These are phyloP conservation scores for Vickermania ingenoplastis DNA, from an alignment of 208 protist genomes.

Conservation along the genomic window DNA sequence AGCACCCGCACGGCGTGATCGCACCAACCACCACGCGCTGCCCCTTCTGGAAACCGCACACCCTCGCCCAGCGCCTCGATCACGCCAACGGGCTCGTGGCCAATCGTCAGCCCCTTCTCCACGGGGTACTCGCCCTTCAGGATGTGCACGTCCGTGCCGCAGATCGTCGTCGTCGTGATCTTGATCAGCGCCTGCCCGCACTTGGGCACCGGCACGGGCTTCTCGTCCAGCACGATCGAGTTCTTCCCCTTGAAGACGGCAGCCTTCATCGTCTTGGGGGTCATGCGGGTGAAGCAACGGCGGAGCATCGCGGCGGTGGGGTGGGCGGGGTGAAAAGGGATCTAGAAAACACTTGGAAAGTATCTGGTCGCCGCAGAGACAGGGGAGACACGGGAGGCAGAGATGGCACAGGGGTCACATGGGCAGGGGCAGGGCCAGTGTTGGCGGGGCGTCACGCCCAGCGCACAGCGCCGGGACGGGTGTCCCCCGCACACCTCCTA, in stretches of 20 bases:
- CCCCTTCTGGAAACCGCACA: conserved; percentile 15
- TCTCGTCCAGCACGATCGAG: conserved; percentile 16
- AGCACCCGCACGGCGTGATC: conserved; percentile 20
- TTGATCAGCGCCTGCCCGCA: conserved; percentile 20
- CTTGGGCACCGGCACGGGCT: conserved; percentile 17
- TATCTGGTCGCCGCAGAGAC: no score
- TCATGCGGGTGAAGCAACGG: conserved; percentile 1
- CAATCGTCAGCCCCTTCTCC: conserved; percentile 14
- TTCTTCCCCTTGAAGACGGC: conserved; percentile 22
- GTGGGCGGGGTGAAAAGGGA: no score
- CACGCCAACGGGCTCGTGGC: conserved; percentile 23
- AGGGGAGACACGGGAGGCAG: no score
- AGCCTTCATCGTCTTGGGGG: conserved; percentile 21
- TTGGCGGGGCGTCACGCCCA: no score
- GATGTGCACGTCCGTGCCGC: conserved; percentile 24
- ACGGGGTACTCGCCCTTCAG: conserved; percentile 18
- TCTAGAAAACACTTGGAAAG: no score
- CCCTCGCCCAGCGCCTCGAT: conserved; percentile 18
- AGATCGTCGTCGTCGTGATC: conserved; percentile 32
- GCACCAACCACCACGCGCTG: conserved; percentile 18
- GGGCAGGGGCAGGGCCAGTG: no score
- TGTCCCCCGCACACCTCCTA: no score
- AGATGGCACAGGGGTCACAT: no score
- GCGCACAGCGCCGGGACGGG: no score
- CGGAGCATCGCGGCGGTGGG: conserved; percentile 23